Base-by-base conservation (phyloP, 345 rosid genomes). In the Tarenaya hassleriana region DNA sequence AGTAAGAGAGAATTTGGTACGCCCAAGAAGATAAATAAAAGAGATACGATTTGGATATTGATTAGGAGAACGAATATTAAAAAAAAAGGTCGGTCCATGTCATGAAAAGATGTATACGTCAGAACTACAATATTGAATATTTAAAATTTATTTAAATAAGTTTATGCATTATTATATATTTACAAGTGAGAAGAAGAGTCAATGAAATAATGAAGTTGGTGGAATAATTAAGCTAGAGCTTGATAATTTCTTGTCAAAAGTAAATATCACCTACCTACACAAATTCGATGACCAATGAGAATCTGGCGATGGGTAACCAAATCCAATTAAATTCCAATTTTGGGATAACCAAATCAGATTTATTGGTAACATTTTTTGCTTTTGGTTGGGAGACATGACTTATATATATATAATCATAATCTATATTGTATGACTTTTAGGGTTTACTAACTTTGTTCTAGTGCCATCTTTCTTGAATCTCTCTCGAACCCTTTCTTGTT, bases 381-480 rank as follows among this genome's bases (percentile, higher is more conserved):
- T 45, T 65, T 66, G 47, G 56, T 47, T 59, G 40, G 51, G 70
- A 66, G 50, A 66, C 47, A 60, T 52, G 60, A 2, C 41, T 41
- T 59, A 64, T 33, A 7, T 1, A 33, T 33, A 7, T 33, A 11
- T 35, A 9, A 9, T 35, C 3, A 35, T 21, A 7, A 33, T 39
- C 46, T 59, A 66, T 45, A 56, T 54, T 41, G 62, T 24, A 24
- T 24, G 29, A 24, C 29, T 24, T 24, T 24, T 24, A 24, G 29
- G 29, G 29, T 24, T 24, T 24, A 24, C 29, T 24, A 24, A 24
- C 29, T 24, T 59, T 41, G 11, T 38, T 60, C 52, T 52, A 34
- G 61, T 13, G 44, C 29, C 52, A 37, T 64, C 48, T 64, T 56
- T 56, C 58, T 64, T 56, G 56, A 55, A 35, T 37, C 46, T 35